Percentiles rank a stretch among this genome's conserved stretches.
These are phyloP conservation scores for Thalassiosira livingstoniorum DNA, from an alignment of 352 stramenopile genomes.

Conservation along the genomic window DNA sequence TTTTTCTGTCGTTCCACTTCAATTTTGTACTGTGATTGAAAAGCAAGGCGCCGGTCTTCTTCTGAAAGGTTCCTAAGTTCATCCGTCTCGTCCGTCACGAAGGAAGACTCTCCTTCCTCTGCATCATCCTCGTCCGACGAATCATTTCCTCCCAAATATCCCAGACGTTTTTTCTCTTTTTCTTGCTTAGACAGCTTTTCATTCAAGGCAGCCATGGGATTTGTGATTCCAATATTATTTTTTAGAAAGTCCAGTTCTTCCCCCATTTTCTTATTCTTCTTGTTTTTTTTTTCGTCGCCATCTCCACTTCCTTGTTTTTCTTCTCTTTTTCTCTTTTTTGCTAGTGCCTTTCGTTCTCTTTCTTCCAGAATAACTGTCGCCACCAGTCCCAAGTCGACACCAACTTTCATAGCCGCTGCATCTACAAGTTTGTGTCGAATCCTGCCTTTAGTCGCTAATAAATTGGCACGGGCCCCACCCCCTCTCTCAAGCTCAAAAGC, in stretches of 20 bases:
- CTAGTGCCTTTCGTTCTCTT: conserved; percentile 26
- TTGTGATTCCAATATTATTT: conserved; percentile 53
- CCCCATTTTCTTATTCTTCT: conserved; percentile 36
- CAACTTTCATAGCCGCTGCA: conserved; percentile 77
- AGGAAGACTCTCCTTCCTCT: conserved; percentile 35
- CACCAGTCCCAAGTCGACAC: conserved; percentile 66
- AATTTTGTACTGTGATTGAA: conserved; percentile 79
- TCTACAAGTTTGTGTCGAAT: conserved; percentile 77
- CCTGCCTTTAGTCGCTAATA: conserved; percentile 66
- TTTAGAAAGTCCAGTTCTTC: conserved; percentile 54
- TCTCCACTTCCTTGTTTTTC: conserved; percentile 57
- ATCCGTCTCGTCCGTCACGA: conserved; percentile 59
- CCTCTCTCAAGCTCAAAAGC: conserved; percentile 82
- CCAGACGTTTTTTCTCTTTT: conserved; percentile 52
- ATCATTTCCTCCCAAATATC: conserved; percentile 33
- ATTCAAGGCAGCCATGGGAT: conserved; percentile 3
- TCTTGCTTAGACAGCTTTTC: conserved; percentile 59
- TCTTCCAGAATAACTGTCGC: conserved; percentile 55
- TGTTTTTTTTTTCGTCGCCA: conserved; percentile 21
- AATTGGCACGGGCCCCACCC: conserved; percentile 77
- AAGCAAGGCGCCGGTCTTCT: conserved; percentile 62
- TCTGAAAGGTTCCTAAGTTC: conserved; percentile 57
- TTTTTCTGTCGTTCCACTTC: conserved; percentile 72
- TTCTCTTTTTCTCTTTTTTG: conserved; percentile 54
- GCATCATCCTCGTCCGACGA: conserved; percentile 43